Percentiles rank a stretch among this genome's conserved stretches.
phyloP scores from a whole-genome alignment of 2,329 filamentous ascomycete species.

The Colletotrichum liaoningense region DNA sequence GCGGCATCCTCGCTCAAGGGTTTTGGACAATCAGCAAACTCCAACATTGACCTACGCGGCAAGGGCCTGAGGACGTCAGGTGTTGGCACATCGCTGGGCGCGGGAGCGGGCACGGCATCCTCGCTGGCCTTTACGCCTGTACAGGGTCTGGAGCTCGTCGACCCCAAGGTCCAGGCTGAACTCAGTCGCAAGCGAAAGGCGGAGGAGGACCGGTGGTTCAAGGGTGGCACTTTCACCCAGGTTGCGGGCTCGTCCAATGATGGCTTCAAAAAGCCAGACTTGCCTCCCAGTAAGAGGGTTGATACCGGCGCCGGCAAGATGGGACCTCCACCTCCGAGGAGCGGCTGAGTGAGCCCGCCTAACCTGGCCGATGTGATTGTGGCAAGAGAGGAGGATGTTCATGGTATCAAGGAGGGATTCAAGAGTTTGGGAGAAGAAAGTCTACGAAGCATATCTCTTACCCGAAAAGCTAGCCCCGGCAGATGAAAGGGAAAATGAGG shows the following conservation, averaged over 20 bases:
- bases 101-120: slow-evolving; percentile 74
- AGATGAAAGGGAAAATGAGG: not conserved
- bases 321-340: slow-evolving; percentile 45
- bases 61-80: slow-evolving; percentile 85
- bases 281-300: slow-evolving; percentile 80
- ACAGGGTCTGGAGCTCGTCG: slow-evolving; percentile 93
- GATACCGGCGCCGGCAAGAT: slow-evolving; percentile 72
- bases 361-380: not conserved
- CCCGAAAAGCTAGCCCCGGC: slow-evolving; percentile 1
- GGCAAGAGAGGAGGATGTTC: not conserved
- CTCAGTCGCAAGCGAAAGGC: slow-evolving; percentile 91
- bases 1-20: slow-evolving; percentile 85
- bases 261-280: slow-evolving; percentile 84
- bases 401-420: not conserved
- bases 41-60: slow-evolving; percentile 77
- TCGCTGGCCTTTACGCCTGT: slow-evolving; percentile 94
- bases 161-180: slow-evolving; percentile 90
- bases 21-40: slow-evolving; percentile 74
- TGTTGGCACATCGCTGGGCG: slow-evolving; percentile 76
- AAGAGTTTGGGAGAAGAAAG: not conserved
- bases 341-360: slow-evolving; percentile 11
- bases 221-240: slow-evolving; percentile 96
- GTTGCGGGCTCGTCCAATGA: slow-evolving; percentile 70
- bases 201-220: slow-evolving; percentile 97
- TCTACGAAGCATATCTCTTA: slow-evolving; percentile 2